Base-by-base conservation (phyloP, 371 early-diverging fungal species). In the Syncephalastrum racemosum region DNA sequence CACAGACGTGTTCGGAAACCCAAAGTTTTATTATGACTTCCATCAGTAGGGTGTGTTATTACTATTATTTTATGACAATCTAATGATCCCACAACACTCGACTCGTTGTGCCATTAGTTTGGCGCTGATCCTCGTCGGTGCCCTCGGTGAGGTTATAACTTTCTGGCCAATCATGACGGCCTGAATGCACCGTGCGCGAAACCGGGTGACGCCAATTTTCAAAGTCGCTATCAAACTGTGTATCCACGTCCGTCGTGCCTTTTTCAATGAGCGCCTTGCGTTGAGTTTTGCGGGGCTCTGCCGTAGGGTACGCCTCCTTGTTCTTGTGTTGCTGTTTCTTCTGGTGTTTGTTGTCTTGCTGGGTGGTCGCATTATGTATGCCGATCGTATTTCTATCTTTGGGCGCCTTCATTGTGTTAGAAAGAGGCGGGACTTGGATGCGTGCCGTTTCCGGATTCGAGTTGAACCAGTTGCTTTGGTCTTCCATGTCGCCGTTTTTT, bases 191-290 rank as follows among this genome's bases (percentile, higher is more conserved):
- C 10, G 36, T 31, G 36, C 36, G 36, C 36, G 36, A 31, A 2
- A 8, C 36, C 10, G 36, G 36, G 36, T 31, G 36, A 31, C 36
- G 36, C 60, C 60, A 60, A 43, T 60, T 60, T 49, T 60, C 60
- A 53, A 60, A 48, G 47, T 60, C 60, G 41, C 54, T 60, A 40
- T 60, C 60, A 42, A 60, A 54, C 16, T 40, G 27, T 16, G 50
- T 23, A 20, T 57, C 57, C 4, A 40, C 41, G 1, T 52, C 46
- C 0, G 43, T 27, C 6, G 25, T 48, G 3, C 31, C 40, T 40
- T 49, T 31, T 8, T 31, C 36, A 12, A 31, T 3, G 36, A 31
- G 36, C 10, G 36, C 36, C 10, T 31, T 31, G 36, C 36, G 36
- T 12, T 31, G 36, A 10, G 36, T 31, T 31, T 31, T 31, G 36